These are phyloP conservation scores for Ascobolus immersus DNA, from an alignment of 495 filamentous ascomycete genomes.

Conservation along the genomic window DNA sequence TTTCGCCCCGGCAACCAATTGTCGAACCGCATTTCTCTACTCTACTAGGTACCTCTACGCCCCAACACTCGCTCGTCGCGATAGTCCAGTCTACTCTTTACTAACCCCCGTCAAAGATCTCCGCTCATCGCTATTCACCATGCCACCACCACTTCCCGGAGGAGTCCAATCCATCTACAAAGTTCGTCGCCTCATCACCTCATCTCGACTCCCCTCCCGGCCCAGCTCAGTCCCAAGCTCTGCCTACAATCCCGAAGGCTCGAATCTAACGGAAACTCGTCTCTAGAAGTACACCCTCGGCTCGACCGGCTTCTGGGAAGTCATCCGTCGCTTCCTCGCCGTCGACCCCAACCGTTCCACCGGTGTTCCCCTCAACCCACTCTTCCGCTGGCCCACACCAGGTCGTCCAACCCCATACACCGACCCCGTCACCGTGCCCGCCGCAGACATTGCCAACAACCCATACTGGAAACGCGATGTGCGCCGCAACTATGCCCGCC, in stretches of 20 bases:
- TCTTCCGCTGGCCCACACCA: conserved; percentile 72
- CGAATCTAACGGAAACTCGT: neutral
- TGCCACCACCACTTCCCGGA: too few species aligned
- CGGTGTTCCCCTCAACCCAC: conserved; percentile 75
- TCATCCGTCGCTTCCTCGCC: conserved; percentile 48
- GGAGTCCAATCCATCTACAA: neutral
- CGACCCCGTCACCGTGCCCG: conserved; percentile 77
- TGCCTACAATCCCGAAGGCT: neutral
- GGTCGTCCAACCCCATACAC: conserved; percentile 51
- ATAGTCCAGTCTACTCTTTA: too few species aligned
- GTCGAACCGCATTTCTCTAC: too few species aligned
- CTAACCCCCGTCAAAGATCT: too few species aligned
- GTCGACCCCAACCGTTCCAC: conserved; percentile 74
- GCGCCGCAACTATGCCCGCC: conserved; percentile 61
- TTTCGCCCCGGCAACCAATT: too few species aligned
- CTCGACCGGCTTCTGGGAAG: conserved; percentile 70
- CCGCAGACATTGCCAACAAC: conserved; percentile 87
- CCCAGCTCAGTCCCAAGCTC: neutral
- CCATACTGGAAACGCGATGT: conserved; percentile 91
- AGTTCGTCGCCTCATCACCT: neutral
- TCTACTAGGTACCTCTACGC: too few species aligned
- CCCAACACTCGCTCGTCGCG: too few species aligned
- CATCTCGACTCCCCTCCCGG: neutral
- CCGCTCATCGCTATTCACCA: too few species aligned
- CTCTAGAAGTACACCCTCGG: conserved; percentile 90